A percentile compares a stretch with the other conserved stretches of the same genome.
phyloP scores from a whole-genome alignment of 208 protist species.

The Trypanosoma theileri region DNA sequence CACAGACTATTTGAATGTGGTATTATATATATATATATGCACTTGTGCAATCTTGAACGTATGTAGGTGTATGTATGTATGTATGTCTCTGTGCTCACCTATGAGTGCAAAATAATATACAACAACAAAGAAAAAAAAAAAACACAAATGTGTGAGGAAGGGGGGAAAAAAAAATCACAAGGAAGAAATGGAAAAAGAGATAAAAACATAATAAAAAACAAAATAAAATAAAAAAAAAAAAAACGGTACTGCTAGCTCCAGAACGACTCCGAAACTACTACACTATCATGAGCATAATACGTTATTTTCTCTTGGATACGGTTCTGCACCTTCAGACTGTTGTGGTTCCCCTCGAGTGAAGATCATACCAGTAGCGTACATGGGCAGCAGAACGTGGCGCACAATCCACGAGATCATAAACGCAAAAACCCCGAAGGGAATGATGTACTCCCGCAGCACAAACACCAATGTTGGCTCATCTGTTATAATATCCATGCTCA shows the following conservation, averaged over 20 bases:
- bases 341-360: conserved; percentile 13
- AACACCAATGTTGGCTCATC: conserved; percentile 45
- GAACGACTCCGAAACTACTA: no score
- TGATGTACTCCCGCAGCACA: conserved; percentile 61
- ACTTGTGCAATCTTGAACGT: not conserved
- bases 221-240: no score
- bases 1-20: not conserved
- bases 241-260: no score
- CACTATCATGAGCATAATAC: no score
- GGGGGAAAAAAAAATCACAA: no score
- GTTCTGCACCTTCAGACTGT: no score
- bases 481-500: not conserved
- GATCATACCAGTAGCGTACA: conserved; percentile 37
- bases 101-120: not conserved
- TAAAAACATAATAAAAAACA: no score
- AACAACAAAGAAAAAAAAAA: conserved; percentile 17
- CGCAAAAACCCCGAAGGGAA: conserved; percentile 51
- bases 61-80: conserved; percentile 27
- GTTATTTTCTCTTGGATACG: no score
- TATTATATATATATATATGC: conserved; percentile 1
- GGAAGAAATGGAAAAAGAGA: no score
- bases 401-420: conserved; percentile 51
- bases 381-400: conserved; percentile 40
- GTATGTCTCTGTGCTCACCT: not conserved
- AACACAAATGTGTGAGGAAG: no score